These are phyloP conservation scores for Colletotrichum sp. DNA, from an alignment of 2,329 filamentous ascomycete species.

Conservation along the genomic window DNA sequence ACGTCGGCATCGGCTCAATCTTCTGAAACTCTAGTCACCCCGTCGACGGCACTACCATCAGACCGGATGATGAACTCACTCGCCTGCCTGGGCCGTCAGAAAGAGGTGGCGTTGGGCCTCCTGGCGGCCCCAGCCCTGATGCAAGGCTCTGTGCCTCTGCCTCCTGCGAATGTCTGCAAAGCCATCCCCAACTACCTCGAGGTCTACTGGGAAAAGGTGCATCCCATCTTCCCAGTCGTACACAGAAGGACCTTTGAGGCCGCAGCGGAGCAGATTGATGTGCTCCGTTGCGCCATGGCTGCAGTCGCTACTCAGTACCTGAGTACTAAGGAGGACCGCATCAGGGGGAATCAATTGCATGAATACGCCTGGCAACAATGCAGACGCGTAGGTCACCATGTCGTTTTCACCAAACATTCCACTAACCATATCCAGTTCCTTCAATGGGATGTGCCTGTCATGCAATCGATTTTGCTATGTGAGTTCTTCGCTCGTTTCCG, in stretches of 20 bases:
- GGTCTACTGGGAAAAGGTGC: conserved; percentile 58
- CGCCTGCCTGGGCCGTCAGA: conserved; percentile 43
- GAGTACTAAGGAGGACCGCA: conserved; percentile 52
- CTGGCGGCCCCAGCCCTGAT: conserved; percentile 41
- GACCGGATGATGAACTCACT: conserved; percentile 37
- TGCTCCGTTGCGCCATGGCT: conserved; percentile 60
- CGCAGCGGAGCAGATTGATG: conserved; percentile 41
- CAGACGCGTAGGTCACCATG: conserved; percentile 48
- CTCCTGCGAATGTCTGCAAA: conserved; percentile 35
- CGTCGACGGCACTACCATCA: conserved; percentile 42
- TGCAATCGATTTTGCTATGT: conserved; percentile 60
- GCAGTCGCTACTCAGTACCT: conserved; percentile 60
- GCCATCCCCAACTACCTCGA: conserved; percentile 56
- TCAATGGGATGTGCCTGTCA: conserved; percentile 54
- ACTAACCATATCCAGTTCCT: conserved; percentile 39
- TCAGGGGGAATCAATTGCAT: conserved; percentile 55
- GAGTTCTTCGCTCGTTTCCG: conserved; percentile 62
- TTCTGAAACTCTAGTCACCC: conserved; percentile 54
- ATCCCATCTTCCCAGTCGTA: conserved; percentile 54
- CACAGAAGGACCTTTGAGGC: conserved; percentile 52
- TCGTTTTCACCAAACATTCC: not conserved
- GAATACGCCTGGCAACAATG: conserved; percentile 55
- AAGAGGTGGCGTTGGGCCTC: conserved; percentile 42
- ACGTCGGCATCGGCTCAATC: conserved; percentile 47
- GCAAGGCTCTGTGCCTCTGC: conserved; percentile 36